Conservation (phyloP, 345 rosid species). For the Eucalyptus sideroxylon region DNA sequence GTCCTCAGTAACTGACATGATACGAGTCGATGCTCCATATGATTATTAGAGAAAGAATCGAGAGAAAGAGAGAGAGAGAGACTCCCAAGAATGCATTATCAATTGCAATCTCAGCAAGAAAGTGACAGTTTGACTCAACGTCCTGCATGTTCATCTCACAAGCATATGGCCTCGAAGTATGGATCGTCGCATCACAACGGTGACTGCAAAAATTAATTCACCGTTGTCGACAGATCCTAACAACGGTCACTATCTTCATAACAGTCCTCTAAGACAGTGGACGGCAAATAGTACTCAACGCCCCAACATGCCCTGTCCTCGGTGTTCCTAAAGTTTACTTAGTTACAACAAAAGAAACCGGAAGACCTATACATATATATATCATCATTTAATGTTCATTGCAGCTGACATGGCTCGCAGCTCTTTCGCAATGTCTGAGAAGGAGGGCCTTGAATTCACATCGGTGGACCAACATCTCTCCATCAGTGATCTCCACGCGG, state of each 20-base stretch:
- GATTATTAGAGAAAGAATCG: not conserved
- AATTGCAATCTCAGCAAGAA: not conserved
- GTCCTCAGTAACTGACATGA: not conserved
- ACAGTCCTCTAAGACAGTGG: not conserved
- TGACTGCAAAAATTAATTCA: not conserved
- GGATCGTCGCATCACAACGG: not conserved
- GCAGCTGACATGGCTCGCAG: slow-evolving; percentile 19
- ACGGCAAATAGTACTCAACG: not conserved
- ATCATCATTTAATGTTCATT: slow-evolving; percentile 10
- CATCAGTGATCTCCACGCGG: slow-evolving; percentile 35
- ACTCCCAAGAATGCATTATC: not conserved
- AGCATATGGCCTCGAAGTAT: not conserved
- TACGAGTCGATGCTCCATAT: not conserved
- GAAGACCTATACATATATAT: not conserved
- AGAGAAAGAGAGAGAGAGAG: not conserved
- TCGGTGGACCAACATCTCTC: slow-evolving; percentile 40
- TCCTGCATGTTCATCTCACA: not conserved
- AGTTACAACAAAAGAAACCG: not conserved
- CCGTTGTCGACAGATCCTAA: not conserved
- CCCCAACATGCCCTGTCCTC: not conserved
- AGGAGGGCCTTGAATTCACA: slow-evolving; percentile 26
- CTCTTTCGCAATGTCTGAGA: slow-evolving; percentile 26
- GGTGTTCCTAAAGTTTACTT: not conserved
- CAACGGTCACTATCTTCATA: not conserved
- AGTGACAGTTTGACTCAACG: not conserved